phyloP scores from a whole-genome alignment of 495 filamentous ascomycete genomes.

The Melanomma pulvis-pyrius region DNA sequence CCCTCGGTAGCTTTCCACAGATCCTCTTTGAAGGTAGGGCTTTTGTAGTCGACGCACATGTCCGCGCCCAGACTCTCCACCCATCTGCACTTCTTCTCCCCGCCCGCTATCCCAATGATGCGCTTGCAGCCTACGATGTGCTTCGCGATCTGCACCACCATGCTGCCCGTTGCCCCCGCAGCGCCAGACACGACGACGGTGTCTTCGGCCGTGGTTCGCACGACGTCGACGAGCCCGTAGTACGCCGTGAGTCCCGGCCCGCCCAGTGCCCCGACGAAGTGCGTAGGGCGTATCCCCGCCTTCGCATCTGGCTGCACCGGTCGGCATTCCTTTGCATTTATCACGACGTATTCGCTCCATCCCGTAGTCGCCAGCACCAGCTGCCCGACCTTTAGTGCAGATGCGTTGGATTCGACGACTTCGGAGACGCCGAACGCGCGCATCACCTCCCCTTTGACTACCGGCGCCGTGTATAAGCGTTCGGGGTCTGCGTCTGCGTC shows the following conservation, averaged over 20 bases:
- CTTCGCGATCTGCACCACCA: slow-evolving; percentile 58
- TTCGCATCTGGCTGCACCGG: slow-evolving; percentile 37
- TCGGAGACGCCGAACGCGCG: slow-evolving; percentile 62
- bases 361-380: slow-evolving; percentile 47
- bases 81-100: slow-evolving; percentile 67
- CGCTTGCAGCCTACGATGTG: slow-evolving; percentile 56
- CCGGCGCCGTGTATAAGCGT: slow-evolving; percentile 68
- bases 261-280: slow-evolving; percentile 57
- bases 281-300: slow-evolving; percentile 47
- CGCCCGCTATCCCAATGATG: slow-evolving; percentile 66
- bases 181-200: slow-evolving; percentile 55
- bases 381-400: slow-evolving; percentile 45
- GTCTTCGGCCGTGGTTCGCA: slow-evolving; percentile 44
- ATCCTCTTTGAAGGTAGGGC: slow-evolving; percentile 56
- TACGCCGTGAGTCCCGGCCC: slow-evolving; percentile 57
- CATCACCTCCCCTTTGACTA: slow-evolving; percentile 69
- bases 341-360: slow-evolving; percentile 58
- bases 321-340: slow-evolving; percentile 44
- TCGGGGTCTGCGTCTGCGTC: slow-evolving; percentile 52
- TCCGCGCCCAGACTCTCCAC: slow-evolving; percentile 66
- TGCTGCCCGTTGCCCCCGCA: slow-evolving; percentile 52
- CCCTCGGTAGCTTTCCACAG: slow-evolving; percentile 63
- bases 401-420: slow-evolving; percentile 52
- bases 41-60: slow-evolving; percentile 70
- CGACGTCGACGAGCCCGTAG: slow-evolving; percentile 54